Evolutionary conservation across 495 filamentous ascomycete species (phyloP), one percentile per base, ranked within the genome.

Genomic region (Penicillium flavigenum): DNA sequence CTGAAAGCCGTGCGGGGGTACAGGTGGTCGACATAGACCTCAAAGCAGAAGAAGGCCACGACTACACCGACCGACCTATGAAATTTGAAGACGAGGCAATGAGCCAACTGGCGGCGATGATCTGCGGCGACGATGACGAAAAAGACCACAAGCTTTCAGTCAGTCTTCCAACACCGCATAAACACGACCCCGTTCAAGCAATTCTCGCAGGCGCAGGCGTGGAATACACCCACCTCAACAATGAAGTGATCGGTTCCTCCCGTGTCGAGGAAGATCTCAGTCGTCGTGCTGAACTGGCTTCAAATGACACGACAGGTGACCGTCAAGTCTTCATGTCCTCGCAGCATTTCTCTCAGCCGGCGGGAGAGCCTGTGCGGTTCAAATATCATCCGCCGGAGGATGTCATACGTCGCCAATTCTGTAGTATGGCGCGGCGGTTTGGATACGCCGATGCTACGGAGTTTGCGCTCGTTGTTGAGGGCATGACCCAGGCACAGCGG

Each of bases 221-320:
- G 14, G 86, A 94, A 69, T 98, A 98, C 70, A 95, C 91, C 10
- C 94, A 98, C 65, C 88, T 96, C 58, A 98, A 98, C 67, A 91
- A 88, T 41, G 94, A 98, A 73, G 92, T 98, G 17, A 87, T 98
- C 47, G 94, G 94, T 34, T 89, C 89, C 0, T 92, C 88, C 9
- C 88, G 86, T 52, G 81, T 96, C 20, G 94, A 98, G 74, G 86
- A 87, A 55, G 81, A 82, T 43, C 81, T 98, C 20, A 89, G 87
- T 51, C 83, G 85, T 12, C 84, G 84, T 32, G 95, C 94, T 3
- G 80, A 89, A 61, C 81, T 88, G 55, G 80, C 81, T 12, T 24
- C 51, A 0, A 80, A 80, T 5, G 80, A 81, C 31, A 81, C 69
- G 54, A 77, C 41, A 64, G 75, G 72, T 6, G 73, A 84, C 31